Percentiles rank a stretch among this genome's conserved stretches.
Conservation (phyloP, 73 alveolate species). For the Stentor coeruleus region DNA sequence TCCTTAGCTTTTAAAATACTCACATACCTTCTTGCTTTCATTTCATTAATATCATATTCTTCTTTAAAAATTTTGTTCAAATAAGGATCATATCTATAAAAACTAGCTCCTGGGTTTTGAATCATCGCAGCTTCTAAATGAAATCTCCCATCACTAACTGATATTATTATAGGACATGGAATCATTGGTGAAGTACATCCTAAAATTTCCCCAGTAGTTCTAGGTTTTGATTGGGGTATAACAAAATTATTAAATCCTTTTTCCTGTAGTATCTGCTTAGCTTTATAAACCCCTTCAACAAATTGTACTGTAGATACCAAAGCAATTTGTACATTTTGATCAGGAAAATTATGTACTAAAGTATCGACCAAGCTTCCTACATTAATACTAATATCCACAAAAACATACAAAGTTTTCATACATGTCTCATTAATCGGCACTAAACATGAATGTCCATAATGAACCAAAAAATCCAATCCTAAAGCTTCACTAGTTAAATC, state of each 20-base stretch:
- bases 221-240: conserved; percentile 95
- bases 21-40: conserved; percentile 79
- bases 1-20: conserved; percentile 78
- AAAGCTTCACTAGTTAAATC: conserved; percentile 94
- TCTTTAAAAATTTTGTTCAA: conserved; percentile 78
- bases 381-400: conserved; percentile 92
- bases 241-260: conserved; percentile 57
- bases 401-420: conserved; percentile 81
- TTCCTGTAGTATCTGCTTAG: conserved; percentile 61
- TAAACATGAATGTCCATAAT: conserved; percentile 97
- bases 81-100: conserved; percentile 86
- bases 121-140: conserved; percentile 99
- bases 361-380: conserved; percentile 79
- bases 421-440: conserved; percentile 79
- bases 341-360: conserved; percentile 70
- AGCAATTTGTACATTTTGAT: conserved; percentile 47
- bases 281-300: conserved; percentile 57
- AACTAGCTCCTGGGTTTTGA: conserved; percentile 70
- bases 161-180: conserved; percentile 65
- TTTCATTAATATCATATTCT: conserved; percentile 76
- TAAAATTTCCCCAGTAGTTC: conserved; percentile 96
- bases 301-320: conserved; percentile 73
- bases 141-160: conserved; percentile 98
- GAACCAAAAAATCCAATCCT: conserved; percentile 95
- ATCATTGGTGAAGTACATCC: conserved; percentile 99